Evolutionary conservation across 225 moss, liverwort and hornwort species (phyloP), one percentile per base, ranked within the genome.

Genomic region (Rhytidiadelphus loreus): DNA sequence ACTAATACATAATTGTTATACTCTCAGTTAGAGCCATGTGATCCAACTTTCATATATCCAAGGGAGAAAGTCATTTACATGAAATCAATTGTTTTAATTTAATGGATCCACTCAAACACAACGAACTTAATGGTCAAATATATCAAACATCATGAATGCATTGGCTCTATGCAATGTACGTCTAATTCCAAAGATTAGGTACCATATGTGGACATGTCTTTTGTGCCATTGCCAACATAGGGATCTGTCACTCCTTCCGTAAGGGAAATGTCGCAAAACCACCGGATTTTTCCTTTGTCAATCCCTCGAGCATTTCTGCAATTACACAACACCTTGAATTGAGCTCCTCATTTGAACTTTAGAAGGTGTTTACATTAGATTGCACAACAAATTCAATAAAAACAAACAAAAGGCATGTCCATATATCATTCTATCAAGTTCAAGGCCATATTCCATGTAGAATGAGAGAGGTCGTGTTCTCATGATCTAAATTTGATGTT

Each of bases 121-220:
- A 15, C 1, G 11, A 33, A 44, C 16, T 9, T 8, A 16, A 37
- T 75, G 4, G 20, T 26, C 5, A 7, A 60, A 15, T 46, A 24
- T 10, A 55, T 16, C 24, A 55, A 77, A 35, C 37, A 77, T 55
- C 15, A 9, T n/a, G 4, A 56, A 78, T 11, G 26, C 11, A n/a
- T 56, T 16, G 11, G 3, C 26, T 56, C 25, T 7, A 78, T 4
- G 1, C n/a, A 2, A 0, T 29, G 11, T 1, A 37, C 4, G 37
- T 52, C 16, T 55, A 33, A 12, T 64, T 65, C 1, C 7, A 78
- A 65, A 43, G n/a, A 6, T 66, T 56, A 6, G 1, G 6, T 86
- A 86, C 79, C 66, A 3, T 25, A 66, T 43, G 78, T 65, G 3
- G 8, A 57, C 41, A 32, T 39, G 15, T 3, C 12, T n/a, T 55